These are phyloP conservation scores for Rhizopus microsporus DNA, from an alignment of 371 early-diverging fungal species.

Conservation along the genomic window DNA sequence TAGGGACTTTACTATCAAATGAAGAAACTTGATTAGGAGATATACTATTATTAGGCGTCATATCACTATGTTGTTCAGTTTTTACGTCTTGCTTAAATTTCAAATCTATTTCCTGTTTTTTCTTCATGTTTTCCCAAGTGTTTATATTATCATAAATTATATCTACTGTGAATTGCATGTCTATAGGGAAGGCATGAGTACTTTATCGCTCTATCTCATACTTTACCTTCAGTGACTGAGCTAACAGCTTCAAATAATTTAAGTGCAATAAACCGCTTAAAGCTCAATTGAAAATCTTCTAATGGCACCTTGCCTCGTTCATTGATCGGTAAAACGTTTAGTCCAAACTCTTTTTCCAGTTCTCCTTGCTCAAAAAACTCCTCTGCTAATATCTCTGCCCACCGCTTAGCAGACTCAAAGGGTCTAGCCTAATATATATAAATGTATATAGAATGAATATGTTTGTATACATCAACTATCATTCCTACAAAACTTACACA, in stretches of 20 bases:
- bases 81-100: neutral
- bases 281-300: conserved; percentile 44
- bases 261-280: conserved; percentile 39
- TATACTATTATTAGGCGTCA: neutral
- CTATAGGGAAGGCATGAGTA: conserved; percentile 12
- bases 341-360: conserved; percentile 63
- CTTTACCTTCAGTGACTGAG: conserved; percentile 35
- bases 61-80: neutral
- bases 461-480: conserved; percentile 7
- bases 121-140: conserved; percentile 33
- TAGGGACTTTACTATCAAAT: neutral
- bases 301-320: conserved; percentile 40
- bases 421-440: conserved; percentile 50
- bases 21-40: neutral
- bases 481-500: conserved; percentile 45
- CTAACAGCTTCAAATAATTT: conserved; percentile 41
- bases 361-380: conserved; percentile 72
- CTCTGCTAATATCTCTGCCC: conserved; percentile 61
- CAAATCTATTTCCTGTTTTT: neutral
- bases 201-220: neutral
- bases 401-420: conserved; percentile 59
- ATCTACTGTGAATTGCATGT: conserved; percentile 42
- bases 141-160: conserved; percentile 36
- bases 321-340: conserved; percentile 44
- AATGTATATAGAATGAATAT: conserved; percentile 1